phyloP scores from a whole-genome alignment of 2,329 filamentous ascomycete species.

The Mycosphaerelloides madeirae region DNA sequence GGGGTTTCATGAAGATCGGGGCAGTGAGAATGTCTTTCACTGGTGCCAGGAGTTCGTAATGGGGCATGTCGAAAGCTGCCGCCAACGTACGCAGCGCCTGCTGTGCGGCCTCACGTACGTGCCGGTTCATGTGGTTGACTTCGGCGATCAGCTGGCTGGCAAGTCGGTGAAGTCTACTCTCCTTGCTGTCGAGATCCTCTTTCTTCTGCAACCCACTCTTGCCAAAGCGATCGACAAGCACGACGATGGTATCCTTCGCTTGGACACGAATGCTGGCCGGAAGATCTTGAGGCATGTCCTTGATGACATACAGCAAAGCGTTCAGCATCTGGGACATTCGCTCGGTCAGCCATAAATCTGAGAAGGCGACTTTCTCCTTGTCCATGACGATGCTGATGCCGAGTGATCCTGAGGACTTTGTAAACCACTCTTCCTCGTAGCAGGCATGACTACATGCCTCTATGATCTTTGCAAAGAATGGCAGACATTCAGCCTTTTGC shows the following conservation, averaged over 20 bases:
- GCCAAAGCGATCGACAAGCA: conserved; percentile 71
- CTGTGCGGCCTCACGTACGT: conserved; percentile 84
- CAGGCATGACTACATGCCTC: conserved; percentile 89
- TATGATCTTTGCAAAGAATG: conserved; percentile 79
- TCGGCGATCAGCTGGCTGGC: conserved; percentile 84
- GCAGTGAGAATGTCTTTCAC: conserved; percentile 85
- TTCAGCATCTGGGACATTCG: conserved; percentile 84
- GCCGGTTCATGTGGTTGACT: conserved; percentile 90
- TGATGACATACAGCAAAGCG: conserved; percentile 94
- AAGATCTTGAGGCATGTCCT: conserved; percentile 92
- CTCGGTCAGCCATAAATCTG: conserved; percentile 73
- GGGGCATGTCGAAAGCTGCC: conserved; percentile 68
- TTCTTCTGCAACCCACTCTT: conserved; percentile 69
- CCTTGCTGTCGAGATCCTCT: conserved; percentile 66
- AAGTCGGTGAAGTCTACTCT: conserved; percentile 66
- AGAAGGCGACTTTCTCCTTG: conserved; percentile 76
- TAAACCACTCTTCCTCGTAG: conserved; percentile 98
- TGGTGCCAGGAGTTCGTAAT: conserved; percentile 83
- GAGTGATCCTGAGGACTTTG: conserved; percentile 85
- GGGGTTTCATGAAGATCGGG: conserved; percentile 90
- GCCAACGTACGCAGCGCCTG: conserved; percentile 76
- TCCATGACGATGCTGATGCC: conserved; percentile 87
- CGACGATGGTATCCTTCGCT: conserved; percentile 71
- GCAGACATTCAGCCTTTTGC: conserved; percentile 66
- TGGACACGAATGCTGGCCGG: conserved; percentile 81